A percentile compares a stretch with the other conserved stretches of the same genome.
These are phyloP conservation scores for Leccinum fibrillosum DNA, from an alignment of 768 basidiomycete species.

Conservation along the genomic window DNA sequence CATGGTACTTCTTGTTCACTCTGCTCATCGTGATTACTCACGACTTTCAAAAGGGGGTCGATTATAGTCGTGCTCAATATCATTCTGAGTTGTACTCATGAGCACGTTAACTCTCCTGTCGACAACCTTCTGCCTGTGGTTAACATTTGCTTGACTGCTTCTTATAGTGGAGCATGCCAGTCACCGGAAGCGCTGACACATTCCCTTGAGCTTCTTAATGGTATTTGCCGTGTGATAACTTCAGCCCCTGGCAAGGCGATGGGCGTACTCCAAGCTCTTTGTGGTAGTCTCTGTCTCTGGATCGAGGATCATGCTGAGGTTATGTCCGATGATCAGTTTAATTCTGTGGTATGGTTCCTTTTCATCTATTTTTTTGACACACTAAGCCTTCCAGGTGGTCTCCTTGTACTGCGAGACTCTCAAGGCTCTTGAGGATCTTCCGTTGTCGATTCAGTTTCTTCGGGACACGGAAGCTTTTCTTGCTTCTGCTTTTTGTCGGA, in stretches of 20 bases:
- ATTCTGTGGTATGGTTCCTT: conserved; percentile 41
- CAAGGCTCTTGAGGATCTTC: conserved; percentile 33
- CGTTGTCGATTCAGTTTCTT: conserved; percentile 42
- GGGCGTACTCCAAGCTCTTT: conserved; percentile 35
- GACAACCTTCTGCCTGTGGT: conserved; percentile 28
- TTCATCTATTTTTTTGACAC: not conserved
- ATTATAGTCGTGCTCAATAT: conserved; percentile 14
- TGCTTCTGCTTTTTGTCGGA: conserved; percentile 47
- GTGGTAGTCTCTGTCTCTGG: conserved; percentile 46
- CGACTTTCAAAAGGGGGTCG: conserved; percentile 19
- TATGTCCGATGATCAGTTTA: conserved; percentile 44
- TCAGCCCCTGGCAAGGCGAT: conserved; percentile 29
- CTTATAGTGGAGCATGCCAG: conserved; percentile 31
- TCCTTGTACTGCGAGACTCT: conserved; percentile 47
- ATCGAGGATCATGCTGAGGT: conserved; percentile 44
- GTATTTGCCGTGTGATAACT: conserved; percentile 33
- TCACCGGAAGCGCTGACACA: conserved; percentile 24
- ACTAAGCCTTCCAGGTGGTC: conserved; percentile 21
- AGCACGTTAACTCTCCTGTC: conserved; percentile 8
- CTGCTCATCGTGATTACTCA: conserved; percentile 7
- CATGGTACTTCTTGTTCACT: conserved; percentile 17
- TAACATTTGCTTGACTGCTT: conserved; percentile 28
- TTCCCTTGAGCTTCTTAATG: conserved; percentile 37
- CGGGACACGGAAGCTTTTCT: conserved; percentile 44
- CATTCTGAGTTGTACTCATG: conserved; percentile 11